These are phyloP conservation scores for Pinus taeda DNA, from an alignment of 75 land plant genomes.

Conservation along the genomic window DNA sequence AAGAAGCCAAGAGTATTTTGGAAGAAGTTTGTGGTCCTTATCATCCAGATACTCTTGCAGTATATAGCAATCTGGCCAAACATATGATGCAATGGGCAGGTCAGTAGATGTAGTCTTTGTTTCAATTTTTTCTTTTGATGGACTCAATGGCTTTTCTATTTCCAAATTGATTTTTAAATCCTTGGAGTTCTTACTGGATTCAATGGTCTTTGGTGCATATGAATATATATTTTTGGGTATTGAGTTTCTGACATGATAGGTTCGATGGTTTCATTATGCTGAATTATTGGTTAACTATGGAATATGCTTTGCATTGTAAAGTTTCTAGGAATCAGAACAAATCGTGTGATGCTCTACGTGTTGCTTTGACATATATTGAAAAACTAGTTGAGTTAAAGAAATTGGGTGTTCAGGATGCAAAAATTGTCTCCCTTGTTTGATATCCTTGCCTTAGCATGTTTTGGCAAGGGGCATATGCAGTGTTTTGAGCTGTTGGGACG, in stretches of 20 bases:
- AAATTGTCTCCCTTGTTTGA: no score
- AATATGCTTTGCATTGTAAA: no score
- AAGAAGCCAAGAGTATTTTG: conserved; percentile 72
- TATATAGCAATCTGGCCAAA: conserved; percentile 85
- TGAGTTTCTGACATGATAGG: background rate
- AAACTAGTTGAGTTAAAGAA: background rate
- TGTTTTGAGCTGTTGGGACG: no score
- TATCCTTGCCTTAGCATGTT: no score
- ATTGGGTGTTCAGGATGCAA: no score
- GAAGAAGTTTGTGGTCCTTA: conserved; percentile 69
- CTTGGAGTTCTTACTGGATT: no score
- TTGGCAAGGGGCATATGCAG: no score
- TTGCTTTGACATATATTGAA: background rate
- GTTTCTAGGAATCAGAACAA: background rate
- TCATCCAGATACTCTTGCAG: conserved; percentile 83
- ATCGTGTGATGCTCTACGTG: background rate
- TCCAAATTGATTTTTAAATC: background rate
- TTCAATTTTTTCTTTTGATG: background rate
- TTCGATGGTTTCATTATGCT: background rate
- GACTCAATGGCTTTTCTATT: no score
- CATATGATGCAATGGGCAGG: conserved; percentile 96
- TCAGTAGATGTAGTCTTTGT: no score
- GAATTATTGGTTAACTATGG: no score
- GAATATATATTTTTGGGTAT: background rate
- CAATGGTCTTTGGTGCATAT: background rate